A percentile compares a stretch with the other conserved stretches of the same genome.
Evolutionary conservation across 192 early-diverging fungal species (phyloP).

Genomic region (Globomyces pollinis-pini): DNA sequence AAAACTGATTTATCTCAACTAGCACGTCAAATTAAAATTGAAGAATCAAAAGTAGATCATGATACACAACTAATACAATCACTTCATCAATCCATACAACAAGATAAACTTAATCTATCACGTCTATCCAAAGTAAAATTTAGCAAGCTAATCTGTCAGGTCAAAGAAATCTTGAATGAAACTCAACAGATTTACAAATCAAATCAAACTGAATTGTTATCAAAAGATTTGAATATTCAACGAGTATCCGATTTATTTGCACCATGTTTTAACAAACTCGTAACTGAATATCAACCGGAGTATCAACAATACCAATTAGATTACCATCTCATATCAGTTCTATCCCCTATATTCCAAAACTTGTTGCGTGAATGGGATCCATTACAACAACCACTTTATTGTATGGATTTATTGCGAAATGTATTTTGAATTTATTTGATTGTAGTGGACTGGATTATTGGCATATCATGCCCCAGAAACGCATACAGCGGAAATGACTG

Average conservation of each 20-base stretch:
- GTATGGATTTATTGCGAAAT: too few relatives aligned
- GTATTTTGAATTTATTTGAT: conserved; percentile 39
- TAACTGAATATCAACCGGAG: conserved; percentile 48
- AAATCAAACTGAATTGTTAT: not conserved
- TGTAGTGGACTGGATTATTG: conserved; percentile 54
- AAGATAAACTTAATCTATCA: not conserved
- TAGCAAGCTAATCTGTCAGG: too few relatives aligned
- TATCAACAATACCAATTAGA: conserved; percentile 57
- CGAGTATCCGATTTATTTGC: conserved; percentile 26
- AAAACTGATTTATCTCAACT: conserved; percentile 60
- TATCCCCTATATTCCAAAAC: conserved; percentile 45
- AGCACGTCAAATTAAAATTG: conserved; percentile 44
- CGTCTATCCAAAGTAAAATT: not conserved
- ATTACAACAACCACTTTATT: conserved; percentile 47
- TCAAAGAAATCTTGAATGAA: not conserved
- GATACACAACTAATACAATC: not conserved
- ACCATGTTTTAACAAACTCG: conserved; percentile 49
- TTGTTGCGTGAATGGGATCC: conserved; percentile 57
- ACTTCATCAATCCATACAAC: not conserved
- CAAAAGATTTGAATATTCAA: not conserved
- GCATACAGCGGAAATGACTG: conserved; percentile 57
- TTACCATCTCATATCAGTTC: conserved; percentile 49
- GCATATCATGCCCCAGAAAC: conserved; percentile 11
- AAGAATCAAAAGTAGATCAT: conserved; percentile 13
- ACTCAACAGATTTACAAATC: not conserved